Percentiles rank a stretch among this genome's conserved stretches.
Evolutionary conservation across 306 rosid species (phyloP).

Genomic region (Rosa chinensis): DNA sequence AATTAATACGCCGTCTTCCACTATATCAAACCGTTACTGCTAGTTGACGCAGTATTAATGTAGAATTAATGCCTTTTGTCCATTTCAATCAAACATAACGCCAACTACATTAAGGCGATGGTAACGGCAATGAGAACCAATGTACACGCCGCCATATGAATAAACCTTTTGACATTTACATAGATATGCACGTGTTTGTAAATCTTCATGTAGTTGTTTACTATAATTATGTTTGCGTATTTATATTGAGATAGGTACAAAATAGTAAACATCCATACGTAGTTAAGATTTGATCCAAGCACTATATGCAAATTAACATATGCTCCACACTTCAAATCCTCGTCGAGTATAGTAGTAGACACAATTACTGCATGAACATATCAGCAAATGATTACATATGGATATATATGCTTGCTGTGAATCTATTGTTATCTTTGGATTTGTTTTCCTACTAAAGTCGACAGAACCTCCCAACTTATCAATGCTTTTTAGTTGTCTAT

Average conservation of each 20-base stretch:
- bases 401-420: neutral
- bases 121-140: neutral
- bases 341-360: neutral
- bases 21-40: neutral
- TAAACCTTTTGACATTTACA: neutral
- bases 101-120: slow-evolving; percentile 3
- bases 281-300: neutral
- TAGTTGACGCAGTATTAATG: neutral
- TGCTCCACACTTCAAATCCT: neutral
- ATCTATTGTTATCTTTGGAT: neutral
- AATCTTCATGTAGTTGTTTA: neutral
- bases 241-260: neutral
- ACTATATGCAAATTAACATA: neutral
- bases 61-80: neutral
- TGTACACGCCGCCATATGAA: neutral
- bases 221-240: neutral
- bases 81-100: neutral
- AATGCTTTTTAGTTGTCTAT: neutral
- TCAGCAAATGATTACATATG: neutral
- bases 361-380: neutral
- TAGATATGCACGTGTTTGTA: neutral
- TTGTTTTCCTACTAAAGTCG: neutral
- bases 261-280: neutral
- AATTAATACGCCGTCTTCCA: neutral
- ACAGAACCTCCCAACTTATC: neutral